phyloP scores from a whole-genome alignment of 2,329 filamentous ascomycete genomes.

The Lachnellula arida region DNA sequence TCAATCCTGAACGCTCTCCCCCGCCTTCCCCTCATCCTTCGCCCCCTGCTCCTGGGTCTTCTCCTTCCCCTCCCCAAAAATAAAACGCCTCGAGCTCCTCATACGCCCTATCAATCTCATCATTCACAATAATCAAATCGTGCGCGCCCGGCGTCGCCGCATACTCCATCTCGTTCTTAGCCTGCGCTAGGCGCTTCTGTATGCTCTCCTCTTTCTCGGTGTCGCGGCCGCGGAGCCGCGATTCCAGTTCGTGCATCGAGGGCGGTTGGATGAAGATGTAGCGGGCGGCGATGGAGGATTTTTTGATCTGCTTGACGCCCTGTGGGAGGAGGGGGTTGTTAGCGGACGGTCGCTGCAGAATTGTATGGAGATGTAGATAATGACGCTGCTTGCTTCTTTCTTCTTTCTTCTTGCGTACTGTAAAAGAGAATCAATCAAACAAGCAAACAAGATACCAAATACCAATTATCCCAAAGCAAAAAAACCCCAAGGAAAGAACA shows the following conservation, averaged over 20 bases:
- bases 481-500: neutral
- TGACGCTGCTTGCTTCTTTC: too few relatives aligned
- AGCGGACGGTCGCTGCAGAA: neutral
- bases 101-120: constrained; percentile 55
- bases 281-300: constrained; percentile 66
- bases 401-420: too few relatives aligned
- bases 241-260: constrained; percentile 67
- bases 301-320: constrained; percentile 91
- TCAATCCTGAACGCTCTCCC: constrained; percentile 16
- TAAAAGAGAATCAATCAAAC: neutral
- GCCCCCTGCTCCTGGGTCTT: constrained; percentile 15
- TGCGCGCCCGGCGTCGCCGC: constrained; percentile 62
- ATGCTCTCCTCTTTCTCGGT: constrained; percentile 75
- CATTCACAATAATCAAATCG: constrained; percentile 62
- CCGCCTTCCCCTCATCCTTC: constrained; percentile 10
- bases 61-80: constrained; percentile 32
- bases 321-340: constrained; percentile 23
- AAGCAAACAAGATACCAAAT: too few relatives aligned
- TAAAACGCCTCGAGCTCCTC: constrained; percentile 48
- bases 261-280: constrained; percentile 86
- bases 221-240: constrained; percentile 66
- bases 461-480: too few relatives aligned
- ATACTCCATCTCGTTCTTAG: constrained; percentile 69
- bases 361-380: neutral
- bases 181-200: constrained; percentile 64